These are phyloP conservation scores for Ramichloridium luteum DNA, from an alignment of 2,329 filamentous ascomycete genomes.

Conservation along the genomic window DNA sequence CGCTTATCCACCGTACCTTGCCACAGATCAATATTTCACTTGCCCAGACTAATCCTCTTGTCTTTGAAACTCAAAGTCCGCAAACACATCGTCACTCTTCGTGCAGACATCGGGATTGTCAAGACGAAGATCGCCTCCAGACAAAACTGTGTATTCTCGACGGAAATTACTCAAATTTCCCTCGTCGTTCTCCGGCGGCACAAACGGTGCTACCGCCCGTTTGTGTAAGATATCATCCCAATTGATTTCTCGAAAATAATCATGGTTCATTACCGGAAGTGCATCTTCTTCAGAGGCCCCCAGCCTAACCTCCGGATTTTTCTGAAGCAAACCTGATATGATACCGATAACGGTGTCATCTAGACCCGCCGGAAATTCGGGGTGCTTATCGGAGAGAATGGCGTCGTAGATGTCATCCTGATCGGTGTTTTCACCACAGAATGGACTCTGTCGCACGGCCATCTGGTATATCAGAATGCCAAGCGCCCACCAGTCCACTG, in stretches of 20 bases:
- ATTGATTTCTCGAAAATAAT: not conserved
- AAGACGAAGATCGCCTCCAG: no score
- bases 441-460: not conserved
- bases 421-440: not conserved
- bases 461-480: not conserved
- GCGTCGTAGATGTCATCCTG: not conserved
- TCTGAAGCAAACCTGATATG: not conserved
- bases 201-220: not conserved
- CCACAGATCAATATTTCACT: no score
- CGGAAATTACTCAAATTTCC: not conserved
- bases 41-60: no score
- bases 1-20: no score
- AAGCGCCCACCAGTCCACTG: conserved; percentile 1
- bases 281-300: not conserved
- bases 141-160: not conserved
- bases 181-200: not conserved
- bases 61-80: no score
- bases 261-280: not conserved
- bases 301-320: not conserved
- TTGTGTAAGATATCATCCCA: not conserved
- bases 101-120: no score
- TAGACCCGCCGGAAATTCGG: not conserved
- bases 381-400: not conserved
- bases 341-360: not conserved
- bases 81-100: no score